Evolutionary conservation across 331 rosid species (phyloP).

Genomic region (Acacia pycnantha): DNA sequence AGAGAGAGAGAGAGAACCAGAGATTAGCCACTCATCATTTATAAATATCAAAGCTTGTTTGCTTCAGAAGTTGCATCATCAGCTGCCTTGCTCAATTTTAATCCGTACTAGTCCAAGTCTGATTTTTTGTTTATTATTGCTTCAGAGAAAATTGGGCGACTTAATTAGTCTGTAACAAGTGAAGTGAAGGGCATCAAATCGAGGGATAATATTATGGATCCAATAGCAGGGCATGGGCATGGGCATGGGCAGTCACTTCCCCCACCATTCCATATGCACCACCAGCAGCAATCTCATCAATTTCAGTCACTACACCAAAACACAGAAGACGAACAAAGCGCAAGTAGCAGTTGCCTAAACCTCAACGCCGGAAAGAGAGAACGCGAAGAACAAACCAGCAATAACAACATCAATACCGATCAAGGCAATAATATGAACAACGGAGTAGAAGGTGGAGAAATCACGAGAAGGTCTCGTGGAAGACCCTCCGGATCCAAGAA

Average conservation of each 20-base stretch:
- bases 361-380: slow-evolving; percentile 57
- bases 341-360: slow-evolving; percentile 61
- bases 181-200: not conserved
- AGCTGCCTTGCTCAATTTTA: not conserved
- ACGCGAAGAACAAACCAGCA: slow-evolving; percentile 41
- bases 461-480: slow-evolving; percentile 77
- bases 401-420: slow-evolving; percentile 28
- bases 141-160: not conserved
- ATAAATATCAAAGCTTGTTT: not conserved
- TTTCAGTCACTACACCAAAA: slow-evolving; percentile 61
- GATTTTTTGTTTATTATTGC: not conserved
- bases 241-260: slow-evolving; percentile 78
- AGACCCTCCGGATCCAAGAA: slow-evolving; percentile 96
- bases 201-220: slow-evolving; percentile 45
- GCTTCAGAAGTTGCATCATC: not conserved
- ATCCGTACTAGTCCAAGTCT: not conserved
- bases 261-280: slow-evolving; percentile 73
- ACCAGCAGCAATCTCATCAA: slow-evolving; percentile 39
- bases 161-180: not conserved
- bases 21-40: not conserved
- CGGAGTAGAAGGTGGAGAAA: slow-evolving; percentile 44
- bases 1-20: not conserved
- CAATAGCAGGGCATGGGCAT: slow-evolving; percentile 53
- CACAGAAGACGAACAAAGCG: slow-evolving; percentile 82
- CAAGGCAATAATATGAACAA: slow-evolving; percentile 27